Evolutionary conservation across 331 rosid genomes (phyloP), one percentile per base, ranked within the genome.

Genomic region (Cydonia oblonga): DNA sequence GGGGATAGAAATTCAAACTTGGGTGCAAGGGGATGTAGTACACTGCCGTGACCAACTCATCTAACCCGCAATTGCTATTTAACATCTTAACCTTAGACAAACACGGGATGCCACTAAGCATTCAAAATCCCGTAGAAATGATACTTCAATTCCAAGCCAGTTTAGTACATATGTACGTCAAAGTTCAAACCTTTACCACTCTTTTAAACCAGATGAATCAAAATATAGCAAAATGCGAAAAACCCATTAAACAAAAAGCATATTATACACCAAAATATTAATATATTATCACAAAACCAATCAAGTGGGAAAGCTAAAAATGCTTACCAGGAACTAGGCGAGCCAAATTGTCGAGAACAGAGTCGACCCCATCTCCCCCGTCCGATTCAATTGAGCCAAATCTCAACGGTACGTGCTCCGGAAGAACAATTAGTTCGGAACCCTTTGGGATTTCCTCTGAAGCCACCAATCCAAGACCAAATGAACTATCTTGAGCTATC

Each of bases 391-490:
- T 67, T 64, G 88, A 58, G 22, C 65, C 35, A 42, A 85, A 84
- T 60, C 89, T 84, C 79, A 93, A 67, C 5, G 96, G 96, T 15
- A 91, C 5, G 38, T 89, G 92, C 54, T 89, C 80, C 0, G 97
- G 97, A 53, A 93, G 98, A 52, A 81, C 70, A 70, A 93, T 80
- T 11, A 93, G 87, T 65, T 91, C 85, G 58, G 73, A 79, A 22
- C 98, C 96, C 66, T 32, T 78, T 2, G 96, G 96, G 61, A 93
- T 89, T 64, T 83, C 85, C 62, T 89, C 83, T 1, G 90, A 79
- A 44, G 91, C 91, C 4, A 86, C 74, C 42, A 91, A 80, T 8
- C 97, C 98, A 18, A 90, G 84, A 67, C 97, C 96, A 8, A 70
- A 68, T 77, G 81, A 29, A 25, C 69, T 75, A 3, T 76, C 79